Evolutionary conservation across 2,329 filamentous ascomycete genomes (phyloP), one percentile per base, ranked within the genome.

Genomic region (Aureobasidium sp.): DNA sequence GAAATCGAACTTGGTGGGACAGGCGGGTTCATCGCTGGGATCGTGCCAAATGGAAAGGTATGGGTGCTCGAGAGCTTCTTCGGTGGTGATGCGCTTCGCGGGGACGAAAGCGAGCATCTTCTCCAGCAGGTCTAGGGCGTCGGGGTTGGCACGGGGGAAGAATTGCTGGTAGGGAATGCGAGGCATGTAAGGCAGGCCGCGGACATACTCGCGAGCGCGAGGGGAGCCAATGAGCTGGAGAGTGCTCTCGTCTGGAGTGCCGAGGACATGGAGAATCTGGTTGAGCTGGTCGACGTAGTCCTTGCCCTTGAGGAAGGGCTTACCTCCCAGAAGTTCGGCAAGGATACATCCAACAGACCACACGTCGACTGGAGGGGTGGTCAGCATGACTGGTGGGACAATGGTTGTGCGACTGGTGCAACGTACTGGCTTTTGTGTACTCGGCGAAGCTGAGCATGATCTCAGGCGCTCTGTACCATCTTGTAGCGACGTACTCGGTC

Each of bases 381-480:
- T 67, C 25, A 66, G 56, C 34, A 44, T 44, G 44, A 36, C 25
- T 42, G 31, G 31, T 34, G 17, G 51, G 44, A 42, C 14, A 20
- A 4, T 9, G 15, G 48, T 42, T 17, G 47, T 25, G 42, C 14
- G 45, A 29, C 7, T 34, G 17, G 37, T 25, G 20, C 5, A 6
- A 93, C 92, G 62, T 86, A 97, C 94, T 99, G 69, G 94, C 94
- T 91, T 99, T 99, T 71, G 94, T 99, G 78, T 99, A 99, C 80
- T 91, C 97, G 78, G 97, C 93, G 85, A 99, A 99, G 81, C 91
- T 97, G 76, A 99, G 81, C 94, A 99, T 99, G 70, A 99, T 99
- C 77, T 99, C 94, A 5, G 94, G 94, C 3, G 94, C 94, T 78
- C 94, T 88, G 77, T 99, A 99, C 94, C 94, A 99, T 79, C 94